phyloP scores from a whole-genome alignment of 148 eudicot genomes.

The Nyssa sinensis region DNA sequence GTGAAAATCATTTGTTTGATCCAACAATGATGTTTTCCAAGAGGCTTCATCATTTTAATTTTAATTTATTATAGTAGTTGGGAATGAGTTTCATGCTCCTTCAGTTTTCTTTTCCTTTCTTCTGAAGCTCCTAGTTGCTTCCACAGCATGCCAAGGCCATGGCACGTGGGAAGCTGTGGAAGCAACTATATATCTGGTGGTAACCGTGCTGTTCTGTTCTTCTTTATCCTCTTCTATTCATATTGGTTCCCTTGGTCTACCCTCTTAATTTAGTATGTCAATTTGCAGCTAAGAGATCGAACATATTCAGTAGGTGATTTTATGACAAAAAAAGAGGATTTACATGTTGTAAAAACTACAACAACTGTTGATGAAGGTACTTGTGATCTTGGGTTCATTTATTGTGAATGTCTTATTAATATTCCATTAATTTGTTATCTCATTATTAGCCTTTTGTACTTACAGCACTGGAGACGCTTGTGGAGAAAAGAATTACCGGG shows the following conservation, averaged over 20 bases:
- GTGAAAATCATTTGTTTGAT: neutral
- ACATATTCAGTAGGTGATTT: slow-evolving; percentile 47
- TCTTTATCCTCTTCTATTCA: neutral
- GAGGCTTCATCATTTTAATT: neutral
- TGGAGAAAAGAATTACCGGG: slow-evolving; percentile 65
- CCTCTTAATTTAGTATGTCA: neutral
- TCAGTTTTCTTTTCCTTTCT: neutral
- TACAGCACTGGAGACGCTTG: slow-evolving; percentile 52
- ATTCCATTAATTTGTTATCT: slow-evolving; percentile 6
- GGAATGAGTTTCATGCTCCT: neutral
- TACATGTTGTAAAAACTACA: slow-evolving; percentile 47
- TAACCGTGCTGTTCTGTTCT: neutral
- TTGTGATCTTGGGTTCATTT: neutral
- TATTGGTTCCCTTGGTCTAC: neutral
- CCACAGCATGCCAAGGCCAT: neutral
- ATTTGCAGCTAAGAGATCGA: slow-evolving; percentile 34
- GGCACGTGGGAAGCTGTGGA: neutral
- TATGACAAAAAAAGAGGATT: slow-evolving; percentile 45
- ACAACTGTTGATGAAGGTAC: slow-evolving; percentile 54
- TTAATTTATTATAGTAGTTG: neutral
- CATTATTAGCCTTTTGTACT: slow-evolving; percentile 1
- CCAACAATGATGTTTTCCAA: neutral
- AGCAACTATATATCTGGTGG: too few relatives aligned
- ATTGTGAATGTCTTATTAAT: neutral
- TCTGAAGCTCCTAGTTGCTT: neutral